Base-by-base conservation (phyloP, 2,329 filamentous ascomycete species). In the Trichoderma koningii region DNA sequence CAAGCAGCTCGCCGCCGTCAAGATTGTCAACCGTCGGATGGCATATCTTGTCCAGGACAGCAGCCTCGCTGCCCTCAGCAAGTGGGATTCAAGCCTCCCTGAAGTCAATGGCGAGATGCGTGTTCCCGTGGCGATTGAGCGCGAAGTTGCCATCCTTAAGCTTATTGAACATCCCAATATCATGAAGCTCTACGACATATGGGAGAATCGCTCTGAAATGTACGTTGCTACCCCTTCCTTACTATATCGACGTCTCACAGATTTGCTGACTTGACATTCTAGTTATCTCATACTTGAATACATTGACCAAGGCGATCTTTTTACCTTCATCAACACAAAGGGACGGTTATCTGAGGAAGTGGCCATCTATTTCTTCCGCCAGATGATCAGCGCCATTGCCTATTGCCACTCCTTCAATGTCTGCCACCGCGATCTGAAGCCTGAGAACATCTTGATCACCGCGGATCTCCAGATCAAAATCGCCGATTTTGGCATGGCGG, bases 401-500 rank as follows among this genome's bases (percentile, higher is more conserved):
- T 97, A 97, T 78, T 96, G 93, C 70, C 95, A 99, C 77, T 88
- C 90, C 3, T 92, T 97, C 79, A 93, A 94, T 70, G 97, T 99
- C 68, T 97, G 93, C 74, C 95, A 99, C 74, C 90, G 95, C 26
- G 95, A 99, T 71, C 82, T 99, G 61, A 99, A 99, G 77, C 95
- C 93, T 0, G 95, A 99, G 78, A 99, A 99, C 72, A 97, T 99
- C 52, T 82, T 99, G 19, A 83, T 99, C 57, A 93, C 93, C 65
- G 81, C 82, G 3, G 81, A 89, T 53, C 85, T 89, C 61, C 87
- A 91, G 65, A 88, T 98, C 76, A 99, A 98, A 78, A 88, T 99
- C 71, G 94, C 94, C 59, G 95, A 99, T 76, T 99, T 99, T 76
- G 94, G 95, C 48, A 97, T 99, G 93, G 95, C 95, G 51, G 94